These are phyloP conservation scores for Pochonia chlamydosporia DNA, from an alignment of 2,329 filamentous ascomycete genomes.

Conservation along the genomic window DNA sequence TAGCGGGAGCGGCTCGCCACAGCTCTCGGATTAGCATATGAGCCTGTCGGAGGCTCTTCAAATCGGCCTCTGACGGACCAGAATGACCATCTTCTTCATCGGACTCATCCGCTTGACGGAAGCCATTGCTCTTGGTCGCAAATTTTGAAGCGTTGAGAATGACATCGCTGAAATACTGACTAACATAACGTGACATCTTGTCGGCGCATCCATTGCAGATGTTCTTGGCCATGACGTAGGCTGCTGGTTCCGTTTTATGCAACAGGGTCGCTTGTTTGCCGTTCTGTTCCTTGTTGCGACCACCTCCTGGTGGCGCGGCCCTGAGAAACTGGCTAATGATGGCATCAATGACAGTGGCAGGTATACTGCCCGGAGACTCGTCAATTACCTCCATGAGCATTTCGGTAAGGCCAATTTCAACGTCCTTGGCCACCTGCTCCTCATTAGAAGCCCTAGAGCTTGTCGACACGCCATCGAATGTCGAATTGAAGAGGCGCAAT, in stretches of 20 bases:
- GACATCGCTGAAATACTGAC: conserved; percentile 95
- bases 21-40: conserved; percentile 85
- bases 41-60: conserved; percentile 83
- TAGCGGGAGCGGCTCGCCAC: conserved; percentile 84
- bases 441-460: conserved; percentile 68
- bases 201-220: conserved; percentile 86
- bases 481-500: conserved; percentile 74
- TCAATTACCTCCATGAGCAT: conserved; percentile 82
- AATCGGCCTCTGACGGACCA: conserved; percentile 73
- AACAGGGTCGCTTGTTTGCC: conserved; percentile 76
- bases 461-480: conserved; percentile 86
- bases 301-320: conserved; percentile 65
- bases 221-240: conserved; percentile 94
- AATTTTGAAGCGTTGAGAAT: conserved; percentile 79
- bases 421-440: conserved; percentile 84
- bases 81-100: conserved; percentile 55
- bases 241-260: conserved; percentile 82
- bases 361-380: conserved; percentile 67
- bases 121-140: conserved; percentile 48
- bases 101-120: conserved; percentile 54
- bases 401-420: conserved; percentile 86
- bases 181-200: conserved; percentile 91
- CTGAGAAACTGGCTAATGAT: conserved; percentile 94
- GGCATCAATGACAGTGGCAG: conserved; percentile 78
- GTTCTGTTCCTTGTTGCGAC: conserved; percentile 59